Evolutionary conservation across 495 filamentous ascomycete species (phyloP), one percentile per base, ranked within the genome.

Genomic region (Penicillium ucsense): DNA sequence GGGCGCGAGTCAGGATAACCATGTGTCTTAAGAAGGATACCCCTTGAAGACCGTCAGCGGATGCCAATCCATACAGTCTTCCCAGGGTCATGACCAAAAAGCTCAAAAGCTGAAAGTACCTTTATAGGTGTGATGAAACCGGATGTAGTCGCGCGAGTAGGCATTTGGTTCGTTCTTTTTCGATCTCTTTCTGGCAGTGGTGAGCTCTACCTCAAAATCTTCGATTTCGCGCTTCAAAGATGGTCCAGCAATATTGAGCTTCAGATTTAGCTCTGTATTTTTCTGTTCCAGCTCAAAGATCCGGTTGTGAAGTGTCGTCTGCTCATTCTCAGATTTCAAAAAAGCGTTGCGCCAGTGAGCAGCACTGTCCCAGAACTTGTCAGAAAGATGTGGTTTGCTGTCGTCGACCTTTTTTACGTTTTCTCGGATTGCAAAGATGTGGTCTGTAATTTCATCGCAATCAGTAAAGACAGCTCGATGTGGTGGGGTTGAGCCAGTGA

Each of bases 281-380:
- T 55, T 53, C 39, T 70, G 63, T 40, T 77, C 63, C 10, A 76
- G 52, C 37, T 68, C 66, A 43, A 61, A 67, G 3, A 76, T 52
- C 4, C 57, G 65, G 38, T 75, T 66, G 31, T 64, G 59, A 2
- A 79, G 53, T 40, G 60, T 68, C 38, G 54, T 68, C 41, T 75
- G 71, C 38, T 71, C 71, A 9, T 55, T 59, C 50, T 74, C 65
- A 8, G 73, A 68, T 32, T 61, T 63, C 38, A 64, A 58, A 41
- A 70, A 76, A n/a, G 73, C 71, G 34, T 64, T 56, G 49, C 72
- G 68, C 75, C 75, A 79, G 62, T 75, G 76, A 8, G 61, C 51
- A 10, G 66, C 57, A 39, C 70, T 73, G 51, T 79, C 74, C 41
- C 77, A 63, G 53, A 65, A 70, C 37, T 64, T 64, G 28, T 64